Conservation (phyloP, 169 alveolate genomes). For the Eimeria sp. region DNA sequence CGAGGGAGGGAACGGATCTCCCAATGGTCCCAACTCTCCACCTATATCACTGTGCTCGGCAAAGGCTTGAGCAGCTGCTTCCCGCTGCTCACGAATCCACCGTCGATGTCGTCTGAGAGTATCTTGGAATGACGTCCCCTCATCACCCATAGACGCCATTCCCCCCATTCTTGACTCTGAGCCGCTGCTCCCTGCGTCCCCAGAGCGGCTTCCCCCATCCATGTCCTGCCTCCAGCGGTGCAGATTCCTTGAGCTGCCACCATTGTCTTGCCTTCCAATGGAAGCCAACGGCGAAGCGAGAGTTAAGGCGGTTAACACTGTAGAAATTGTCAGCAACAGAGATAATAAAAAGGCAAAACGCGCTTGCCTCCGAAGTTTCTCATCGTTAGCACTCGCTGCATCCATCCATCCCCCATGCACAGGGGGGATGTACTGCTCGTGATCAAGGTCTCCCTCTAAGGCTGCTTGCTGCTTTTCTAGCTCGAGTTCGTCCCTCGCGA, state of each 20-base stretch:
- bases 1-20: neutral
- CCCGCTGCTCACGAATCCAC: neutral
- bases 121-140: neutral
- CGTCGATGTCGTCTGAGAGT: neutral
- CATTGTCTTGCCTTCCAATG: neutral
- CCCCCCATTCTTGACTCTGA: neutral
- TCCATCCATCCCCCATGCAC: neutral
- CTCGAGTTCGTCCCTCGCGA: neutral
- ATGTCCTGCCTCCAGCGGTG: neutral
- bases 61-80: neutral
- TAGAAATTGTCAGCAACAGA: neutral
- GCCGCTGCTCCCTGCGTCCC: neutral
- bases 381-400: neutral
- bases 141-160: neutral
- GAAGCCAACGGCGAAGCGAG: neutral
- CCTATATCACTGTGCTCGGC: neutral
- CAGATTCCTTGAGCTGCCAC: neutral
- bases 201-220: neutral
- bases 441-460: neutral
- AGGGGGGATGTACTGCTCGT: neutral
- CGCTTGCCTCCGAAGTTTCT: neutral
- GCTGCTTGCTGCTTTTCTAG: constrained; percentile 1
- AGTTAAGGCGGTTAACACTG: neutral
- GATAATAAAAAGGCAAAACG: neutral
- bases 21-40: neutral